These are phyloP conservation scores for Aspergillus sparsus DNA, from an alignment of 495 filamentous ascomycete species.

Conservation along the genomic window DNA sequence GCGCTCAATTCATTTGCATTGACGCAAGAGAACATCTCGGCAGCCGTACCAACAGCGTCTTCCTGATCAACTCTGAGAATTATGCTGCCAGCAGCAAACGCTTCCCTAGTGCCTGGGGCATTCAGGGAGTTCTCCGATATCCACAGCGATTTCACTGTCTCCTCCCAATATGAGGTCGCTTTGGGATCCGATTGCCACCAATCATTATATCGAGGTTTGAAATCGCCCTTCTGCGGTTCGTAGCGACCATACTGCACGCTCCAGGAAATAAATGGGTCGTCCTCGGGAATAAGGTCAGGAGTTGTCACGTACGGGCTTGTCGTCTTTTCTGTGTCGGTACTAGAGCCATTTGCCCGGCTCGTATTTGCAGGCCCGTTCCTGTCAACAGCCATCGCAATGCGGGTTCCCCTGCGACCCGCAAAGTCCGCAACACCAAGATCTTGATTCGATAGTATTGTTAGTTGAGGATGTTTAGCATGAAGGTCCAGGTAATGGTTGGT, in stretches of 20 bases:
- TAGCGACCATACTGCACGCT: conserved; percentile 49
- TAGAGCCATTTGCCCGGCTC: conserved; percentile 33
- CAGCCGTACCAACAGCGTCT: conserved; percentile 24
- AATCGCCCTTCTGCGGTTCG: conserved; percentile 39
- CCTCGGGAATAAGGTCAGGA: conserved; percentile 33
- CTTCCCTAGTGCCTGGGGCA: conserved; percentile 33
- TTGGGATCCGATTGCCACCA: conserved; percentile 40
- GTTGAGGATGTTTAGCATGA: neutral
- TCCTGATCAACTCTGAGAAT: conserved; percentile 44
- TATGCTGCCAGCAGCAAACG: conserved; percentile 42
- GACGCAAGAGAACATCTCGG: conserved; percentile 51
- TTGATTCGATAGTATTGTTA: neutral
- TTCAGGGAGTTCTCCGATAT: conserved; percentile 42
- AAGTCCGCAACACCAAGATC: conserved; percentile 6
- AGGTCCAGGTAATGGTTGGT: neutral
- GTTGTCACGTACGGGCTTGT: conserved; percentile 42
- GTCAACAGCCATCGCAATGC: conserved; percentile 28
- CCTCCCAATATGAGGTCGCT: conserved; percentile 38
- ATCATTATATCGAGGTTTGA: conserved; percentile 37
- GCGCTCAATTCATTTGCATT: conserved; percentile 55
- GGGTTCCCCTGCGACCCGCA: conserved; percentile 9
- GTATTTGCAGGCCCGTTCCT: conserved; percentile 24
- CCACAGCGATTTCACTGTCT: conserved; percentile 34
- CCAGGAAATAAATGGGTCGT: conserved; percentile 41
- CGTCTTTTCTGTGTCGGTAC: conserved; percentile 16